phyloP scores from a whole-genome alignment of 2,329 filamentous ascomycete species.

The Trichoderma hamatum region DNA sequence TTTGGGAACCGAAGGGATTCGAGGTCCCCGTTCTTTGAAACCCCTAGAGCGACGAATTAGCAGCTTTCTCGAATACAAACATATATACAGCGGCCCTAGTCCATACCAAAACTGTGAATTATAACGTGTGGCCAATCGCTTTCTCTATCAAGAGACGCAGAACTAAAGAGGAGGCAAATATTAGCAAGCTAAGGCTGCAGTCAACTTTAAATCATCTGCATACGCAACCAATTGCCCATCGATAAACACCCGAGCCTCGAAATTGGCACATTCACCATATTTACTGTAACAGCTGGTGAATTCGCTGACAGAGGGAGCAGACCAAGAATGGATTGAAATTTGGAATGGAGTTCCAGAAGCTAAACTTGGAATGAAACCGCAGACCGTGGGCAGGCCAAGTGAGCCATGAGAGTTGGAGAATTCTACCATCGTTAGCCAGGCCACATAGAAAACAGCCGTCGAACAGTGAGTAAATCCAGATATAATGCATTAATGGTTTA shows the following conservation, averaged over 20 bases:
- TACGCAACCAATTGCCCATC: conserved; percentile 69
- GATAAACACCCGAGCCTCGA: conserved; percentile 68
- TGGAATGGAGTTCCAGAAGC: conserved; percentile 62
- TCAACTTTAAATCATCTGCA: too few species aligned
- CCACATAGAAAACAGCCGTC: not conserved
- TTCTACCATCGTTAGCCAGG: conserved; percentile 43
- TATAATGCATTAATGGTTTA: not conserved
- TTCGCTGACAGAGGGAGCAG: conserved; percentile 60
- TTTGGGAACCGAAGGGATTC: conserved; percentile 70
- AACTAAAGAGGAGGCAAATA: conserved; percentile 43
- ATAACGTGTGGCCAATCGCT: conserved; percentile 56
- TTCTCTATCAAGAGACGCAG: conserved; percentile 56
- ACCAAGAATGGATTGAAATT: conserved; percentile 77
- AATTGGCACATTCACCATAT: conserved; percentile 58
- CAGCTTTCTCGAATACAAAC: not conserved
- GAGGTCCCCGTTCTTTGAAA: conserved; percentile 60
- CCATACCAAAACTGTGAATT: conserved; percentile 48
- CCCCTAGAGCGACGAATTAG: conserved; percentile 40
- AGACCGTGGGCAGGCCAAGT: conserved; percentile 64
- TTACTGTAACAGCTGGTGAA: conserved; percentile 60
- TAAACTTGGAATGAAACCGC: conserved; percentile 71
- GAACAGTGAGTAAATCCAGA: too few species aligned
- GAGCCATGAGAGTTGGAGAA: conserved; percentile 54
- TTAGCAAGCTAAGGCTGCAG: not conserved
- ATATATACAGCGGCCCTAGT: not conserved